Evolutionary conservation across 768 basidiomycete genomes (phyloP), one percentile per base, ranked within the genome.

Genomic region (Psilocybe tampanensis): DNA sequence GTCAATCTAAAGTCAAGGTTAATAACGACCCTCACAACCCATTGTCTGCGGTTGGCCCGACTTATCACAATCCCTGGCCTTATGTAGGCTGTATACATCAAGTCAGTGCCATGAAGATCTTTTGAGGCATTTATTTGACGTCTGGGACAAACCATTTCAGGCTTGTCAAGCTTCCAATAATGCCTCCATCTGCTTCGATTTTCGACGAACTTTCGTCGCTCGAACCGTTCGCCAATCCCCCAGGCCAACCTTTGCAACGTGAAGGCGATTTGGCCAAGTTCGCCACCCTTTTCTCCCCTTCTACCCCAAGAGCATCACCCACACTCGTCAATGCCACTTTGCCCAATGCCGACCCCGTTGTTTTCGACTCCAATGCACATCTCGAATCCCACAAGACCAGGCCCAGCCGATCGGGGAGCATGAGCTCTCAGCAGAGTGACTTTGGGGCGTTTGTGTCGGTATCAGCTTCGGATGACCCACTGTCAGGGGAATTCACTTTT

Each of bases 371-470:
- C n/a, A n/a, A 18, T n/a, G 13, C 44, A 18, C 63, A 60, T 19
- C 59, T 65, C 0, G 56, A 51, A 39, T 53, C 58, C 5, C 56
- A 51, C 63, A 22, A 41, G 44, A 22, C 51, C 19, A 45, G 39
- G 5, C 58, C 58, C 33, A 42, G 52, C 13, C 60, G 59, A 15
- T 49, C 58, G n/a, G 52, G 42, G 18, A 62, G 59, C 36, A 48
- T 54, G 11, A 74, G 75, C 11, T 58, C 74, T 6, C 77, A 79
- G 61, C 80, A 80, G 0, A 62, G 60, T 48, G 86, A 88, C 18
- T 86, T 86, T 64, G 85, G 86, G 9, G 73, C 83, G 0, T 87
- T 88, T 50, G 82, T 88, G 1, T 82, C 82, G 3, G 84, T 87
- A 0, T 73, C 81, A 0, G 70, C 80, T 0, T 64, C 73, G 8